These are phyloP conservation scores for Venturia nashicola DNA, from an alignment of 2,329 filamentous ascomycete genomes.

Conservation along the genomic window DNA sequence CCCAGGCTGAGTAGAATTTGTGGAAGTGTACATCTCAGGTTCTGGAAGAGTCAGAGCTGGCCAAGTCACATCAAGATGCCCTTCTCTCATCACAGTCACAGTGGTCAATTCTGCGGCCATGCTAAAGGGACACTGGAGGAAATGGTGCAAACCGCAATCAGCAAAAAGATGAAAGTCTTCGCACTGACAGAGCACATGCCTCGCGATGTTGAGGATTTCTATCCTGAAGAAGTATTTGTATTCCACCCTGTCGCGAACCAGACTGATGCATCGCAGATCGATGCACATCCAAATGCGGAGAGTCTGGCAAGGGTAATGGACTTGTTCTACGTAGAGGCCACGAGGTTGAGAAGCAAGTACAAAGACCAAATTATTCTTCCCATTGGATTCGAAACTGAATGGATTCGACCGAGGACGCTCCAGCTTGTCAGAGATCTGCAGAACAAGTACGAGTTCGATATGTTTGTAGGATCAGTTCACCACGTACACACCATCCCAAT, in stretches of 20 bases:
- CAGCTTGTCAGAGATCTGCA: conserved; percentile 47
- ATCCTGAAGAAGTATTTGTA: conserved; percentile 67
- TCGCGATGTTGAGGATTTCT: conserved; percentile 65
- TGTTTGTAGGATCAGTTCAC: conserved; percentile 88
- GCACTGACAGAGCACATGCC: conserved; percentile 95
- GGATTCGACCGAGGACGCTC: conserved; percentile 62
- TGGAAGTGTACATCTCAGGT: neutral
- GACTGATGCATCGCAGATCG: conserved; percentile 29
- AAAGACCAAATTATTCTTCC: conserved; percentile 60
- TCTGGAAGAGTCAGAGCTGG: neutral
- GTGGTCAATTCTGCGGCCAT: conserved; percentile 93
- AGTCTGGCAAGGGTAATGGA: conserved; percentile 46
- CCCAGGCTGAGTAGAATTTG: neutral
- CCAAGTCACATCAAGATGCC: conserved; percentile 50
- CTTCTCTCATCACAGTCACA: conserved; percentile 96
- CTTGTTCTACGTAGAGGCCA: conserved; percentile 64
- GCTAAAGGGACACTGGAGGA: conserved; percentile 76
- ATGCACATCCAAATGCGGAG: conserved; percentile 25
- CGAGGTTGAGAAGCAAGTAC: conserved; percentile 60
- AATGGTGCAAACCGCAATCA: conserved; percentile 67
- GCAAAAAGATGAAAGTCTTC: conserved; percentile 67
- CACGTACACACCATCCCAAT: conserved; percentile 81
- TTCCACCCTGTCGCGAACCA: neutral
- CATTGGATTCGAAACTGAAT: conserved; percentile 88
- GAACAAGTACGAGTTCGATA: conserved; percentile 56